phyloP scores from a whole-genome alignment of 805 yeast genomes.

The Yarrowia sp. region DNA sequence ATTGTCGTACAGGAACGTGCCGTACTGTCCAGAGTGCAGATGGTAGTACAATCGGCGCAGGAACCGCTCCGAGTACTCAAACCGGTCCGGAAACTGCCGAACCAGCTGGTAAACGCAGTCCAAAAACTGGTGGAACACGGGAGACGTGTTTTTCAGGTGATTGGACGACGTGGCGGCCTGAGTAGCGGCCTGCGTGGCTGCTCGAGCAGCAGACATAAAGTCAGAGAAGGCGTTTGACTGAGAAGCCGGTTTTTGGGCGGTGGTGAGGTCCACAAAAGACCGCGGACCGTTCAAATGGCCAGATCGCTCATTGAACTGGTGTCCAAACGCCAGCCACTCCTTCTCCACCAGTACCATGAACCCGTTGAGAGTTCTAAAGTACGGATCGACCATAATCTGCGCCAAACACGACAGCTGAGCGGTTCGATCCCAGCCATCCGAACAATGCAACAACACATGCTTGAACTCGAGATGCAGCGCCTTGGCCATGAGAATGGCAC shows the following conservation, averaged over 20 bases:
- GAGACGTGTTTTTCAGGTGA: slow-evolving; percentile 67
- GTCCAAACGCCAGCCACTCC: slow-evolving; percentile 96
- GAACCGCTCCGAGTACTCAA: slow-evolving; percentile 88
- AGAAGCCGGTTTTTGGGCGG: background rate
- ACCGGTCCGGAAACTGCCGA: slow-evolving; percentile 64
- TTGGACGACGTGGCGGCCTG: slow-evolving; percentile 51
- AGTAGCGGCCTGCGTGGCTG: slow-evolving; percentile 37
- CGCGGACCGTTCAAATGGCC: slow-evolving; percentile 55
- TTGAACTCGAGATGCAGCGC: slow-evolving; percentile 81
- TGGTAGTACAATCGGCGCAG: slow-evolving; percentile 82
- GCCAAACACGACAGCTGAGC: slow-evolving; percentile 82
- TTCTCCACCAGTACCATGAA: slow-evolving; percentile 83
- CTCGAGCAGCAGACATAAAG: slow-evolving; percentile 25
- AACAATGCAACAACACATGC: slow-evolving; percentile 85
- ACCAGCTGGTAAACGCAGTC: slow-evolving; percentile 83
- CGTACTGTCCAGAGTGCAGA: slow-evolving; percentile 90
- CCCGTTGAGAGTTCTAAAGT: slow-evolving; percentile 82
- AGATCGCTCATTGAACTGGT: slow-evolving; percentile 76
- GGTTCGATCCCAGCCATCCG: slow-evolving; percentile 99
- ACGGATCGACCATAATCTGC: slow-evolving; percentile 87
- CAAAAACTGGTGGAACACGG: slow-evolving; percentile 89
- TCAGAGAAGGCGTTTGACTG: slow-evolving; percentile 12
- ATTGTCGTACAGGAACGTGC: slow-evolving; percentile 75
- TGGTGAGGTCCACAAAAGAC: slow-evolving; percentile 9
- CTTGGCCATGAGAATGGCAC: slow-evolving; percentile 74